Evolutionary conservation across 306 rosid species (phyloP).

Genomic region (Quercus gilva): DNA sequence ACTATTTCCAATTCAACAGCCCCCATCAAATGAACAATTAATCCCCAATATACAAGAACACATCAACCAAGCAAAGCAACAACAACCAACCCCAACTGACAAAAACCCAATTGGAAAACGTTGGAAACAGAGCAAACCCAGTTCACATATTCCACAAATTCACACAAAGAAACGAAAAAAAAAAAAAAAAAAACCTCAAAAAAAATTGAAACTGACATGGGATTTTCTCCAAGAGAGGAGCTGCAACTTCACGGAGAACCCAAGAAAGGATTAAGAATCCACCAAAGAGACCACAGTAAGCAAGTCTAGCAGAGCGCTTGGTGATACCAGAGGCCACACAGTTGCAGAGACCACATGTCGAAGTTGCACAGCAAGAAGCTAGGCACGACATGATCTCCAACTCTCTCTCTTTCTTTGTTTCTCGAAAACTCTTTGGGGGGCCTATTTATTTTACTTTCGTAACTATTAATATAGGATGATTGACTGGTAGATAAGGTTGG

Average conservation of each 20-base stretch:
- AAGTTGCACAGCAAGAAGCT: slow-evolving; percentile 51
- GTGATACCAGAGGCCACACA: slow-evolving; percentile 85
- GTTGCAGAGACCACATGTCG: slow-evolving; percentile 80
- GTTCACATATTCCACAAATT: not conserved
- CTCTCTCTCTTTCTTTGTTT: not conserved
- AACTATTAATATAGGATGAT: too few species aligned
- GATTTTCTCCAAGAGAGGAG: slow-evolving; percentile 80
- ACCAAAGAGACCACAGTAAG: slow-evolving; percentile 88
- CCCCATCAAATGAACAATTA: not conserved
- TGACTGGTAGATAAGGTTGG: not conserved
- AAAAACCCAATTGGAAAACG: not conserved
- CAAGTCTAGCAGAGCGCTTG: slow-evolving; percentile 77
- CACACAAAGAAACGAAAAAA: slow-evolving; percentile 26
- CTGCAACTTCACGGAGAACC: slow-evolving; percentile 84
- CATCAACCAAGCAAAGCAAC: not conserved
- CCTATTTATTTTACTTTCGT: not conserved
- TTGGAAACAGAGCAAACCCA: not conserved
- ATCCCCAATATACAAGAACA: not conserved
- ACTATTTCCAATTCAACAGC: too few species aligned
- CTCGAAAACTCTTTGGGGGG: not conserved
- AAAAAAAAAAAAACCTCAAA: not conserved
- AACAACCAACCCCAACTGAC: not conserved
- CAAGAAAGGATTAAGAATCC: slow-evolving; percentile 71
- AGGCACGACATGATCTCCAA: slow-evolving; percentile 64
- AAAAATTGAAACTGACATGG: slow-evolving; percentile 55